Evolutionary conservation across 441 rosid species (phyloP), one percentile per base, ranked within the genome.

Genomic region (Erysimum cheiri): DNA sequence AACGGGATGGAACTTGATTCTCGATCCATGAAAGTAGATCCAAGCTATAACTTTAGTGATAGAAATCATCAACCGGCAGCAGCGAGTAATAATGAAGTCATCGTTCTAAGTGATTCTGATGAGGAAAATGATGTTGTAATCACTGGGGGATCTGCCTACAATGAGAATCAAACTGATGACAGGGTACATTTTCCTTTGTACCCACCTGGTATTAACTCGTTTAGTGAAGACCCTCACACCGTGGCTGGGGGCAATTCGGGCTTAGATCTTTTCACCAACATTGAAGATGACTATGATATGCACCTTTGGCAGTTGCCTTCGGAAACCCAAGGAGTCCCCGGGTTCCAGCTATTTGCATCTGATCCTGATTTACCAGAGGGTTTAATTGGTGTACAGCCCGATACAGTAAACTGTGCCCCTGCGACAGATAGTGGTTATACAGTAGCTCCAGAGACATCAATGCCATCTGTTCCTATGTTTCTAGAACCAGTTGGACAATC

Each of bases 81-180:
- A 9, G 72, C 62, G 8, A 86, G 79, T 50, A 78, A 90, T 73
- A 81, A 92, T 49, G 97, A 85, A 53, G 84, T 92, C 67, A 92
- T 95, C 70, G 85, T 90, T 77, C 90, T 95, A 35, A 90, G 87
- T 76, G 99, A 92, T 82, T 92, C 99, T 14, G 99, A 95, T 60
- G 99, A 89, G 3, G 99, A 90, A 19, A 83, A 84, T 78, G 94
- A 89, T 70, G 66, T 84, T 26, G 63, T 82, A 61, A 72, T 88
- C 43, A 77, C 93, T 65, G 76, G 90, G 57, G 79, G 76, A 56
- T 63, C 80, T 68, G 79, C 72, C 56, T 92, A 80, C 76, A 64
- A 41, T 64, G 71, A 64, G 50, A 81, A 72, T 77, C 87, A 62
- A 70, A 61, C 84, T 59, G 91, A 87, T 52, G 84, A 78, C n/a